Base-by-base conservation (phyloP, 768 basidiomycete species). In the Phylloporus arenicola region DNA sequence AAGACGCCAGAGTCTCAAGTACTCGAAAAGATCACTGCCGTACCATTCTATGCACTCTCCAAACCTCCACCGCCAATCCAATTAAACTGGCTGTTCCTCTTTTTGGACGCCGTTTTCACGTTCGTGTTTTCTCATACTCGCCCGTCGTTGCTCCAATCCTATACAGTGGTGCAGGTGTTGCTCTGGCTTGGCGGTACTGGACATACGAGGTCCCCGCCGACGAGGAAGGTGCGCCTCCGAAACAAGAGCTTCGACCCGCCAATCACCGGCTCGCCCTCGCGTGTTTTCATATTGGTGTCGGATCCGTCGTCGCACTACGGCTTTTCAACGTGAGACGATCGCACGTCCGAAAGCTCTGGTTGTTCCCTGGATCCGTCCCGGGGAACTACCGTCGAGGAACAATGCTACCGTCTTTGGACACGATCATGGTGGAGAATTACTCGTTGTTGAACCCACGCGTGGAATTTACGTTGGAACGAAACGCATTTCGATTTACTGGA, bases 331-430 rank as follows among this genome's bases (percentile, higher is more conserved):
- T 58, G 30, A 59, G 63, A 44, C 68, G 63, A 2, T 47, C 60
- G 13, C 57, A 68, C 1, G 64, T 60, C n/a, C 59, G 63, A 17
- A 69, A 61, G 33, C 51, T 69, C 45, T 68, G 68, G 68, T 14
- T 68, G 6, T 57, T 65, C 44, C 68, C 65, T 4, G 50, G 43
- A 12, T 59, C 57, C 31, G 61, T 67, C 20, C 58, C 52, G 8
- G 56, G 57, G n/a, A 56, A 5, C 33, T 61, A 59, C 35, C 64
- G 64, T 40, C 55, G 51, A 17, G 44, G 17, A 30, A 54, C 47
- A 19, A 12, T 55, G 11, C 11, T 59, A 12, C 62, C 62, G 6
- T 39, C 63, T 31, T 43, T 63, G 52, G 64, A 66, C 41, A 64
- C 63, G 19, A 45, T 62, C 52, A 54, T 64, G 33, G 30, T 65